Percentiles rank a stretch among this genome's conserved stretches.
Conservation (phyloP, 495 filamentous ascomycete species). For the Talaromyces ruber region DNA sequence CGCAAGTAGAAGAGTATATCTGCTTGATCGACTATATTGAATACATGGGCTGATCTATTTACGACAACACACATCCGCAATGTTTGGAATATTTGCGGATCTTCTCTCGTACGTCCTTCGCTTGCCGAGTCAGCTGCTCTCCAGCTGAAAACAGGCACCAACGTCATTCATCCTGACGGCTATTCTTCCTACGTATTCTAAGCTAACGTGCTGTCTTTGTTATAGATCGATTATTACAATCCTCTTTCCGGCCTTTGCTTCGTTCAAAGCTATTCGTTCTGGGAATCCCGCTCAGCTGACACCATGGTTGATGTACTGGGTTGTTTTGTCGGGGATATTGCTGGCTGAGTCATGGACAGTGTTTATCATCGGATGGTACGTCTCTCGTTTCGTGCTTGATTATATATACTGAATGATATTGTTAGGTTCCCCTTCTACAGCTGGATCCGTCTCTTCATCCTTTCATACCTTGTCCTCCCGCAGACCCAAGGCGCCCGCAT, state of each 20-base stretch:
- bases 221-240: conserved; percentile 79
- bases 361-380: conserved; percentile 76
- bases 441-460: conserved; percentile 78
- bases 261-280: conserved; percentile 94
- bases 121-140: not conserved
- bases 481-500: conserved; percentile 85
- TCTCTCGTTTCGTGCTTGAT: not conserved
- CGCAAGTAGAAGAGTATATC: not conserved
- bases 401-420: conserved; percentile 39
- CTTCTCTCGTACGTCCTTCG: conserved; percentile 61
- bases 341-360: conserved; percentile 80
- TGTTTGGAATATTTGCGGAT: conserved; percentile 78
- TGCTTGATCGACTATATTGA: not conserved
- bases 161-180: not conserved
- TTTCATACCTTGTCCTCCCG: conserved; percentile 94
- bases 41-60: not conserved
- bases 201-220: not conserved
- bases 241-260: conserved; percentile 92
- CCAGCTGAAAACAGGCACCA: not conserved
- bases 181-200: not conserved
- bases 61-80: conserved; percentile 19
- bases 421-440: conserved; percentile 86
- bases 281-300: conserved; percentile 83
- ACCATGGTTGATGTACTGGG: conserved; percentile 99
- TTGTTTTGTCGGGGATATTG: conserved; percentile 72